phyloP scores from a whole-genome alignment of 2,329 filamentous ascomycete species.

The Simplicillium sp. region DNA sequence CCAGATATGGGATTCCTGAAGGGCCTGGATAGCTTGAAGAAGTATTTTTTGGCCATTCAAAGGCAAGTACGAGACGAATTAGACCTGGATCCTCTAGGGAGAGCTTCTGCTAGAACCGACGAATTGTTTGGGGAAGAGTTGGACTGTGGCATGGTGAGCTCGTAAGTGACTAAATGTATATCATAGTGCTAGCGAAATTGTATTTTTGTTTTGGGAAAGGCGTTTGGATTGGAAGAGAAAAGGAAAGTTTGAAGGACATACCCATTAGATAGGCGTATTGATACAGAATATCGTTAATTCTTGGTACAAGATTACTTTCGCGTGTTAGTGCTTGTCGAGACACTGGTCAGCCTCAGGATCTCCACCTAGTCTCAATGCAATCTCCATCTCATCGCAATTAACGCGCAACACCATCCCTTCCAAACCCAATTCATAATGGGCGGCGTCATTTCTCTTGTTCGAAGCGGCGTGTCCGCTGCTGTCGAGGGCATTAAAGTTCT shows the following conservation, averaged over 20 bases:
- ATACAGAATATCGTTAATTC: background rate
- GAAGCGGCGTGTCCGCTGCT: conserved; percentile 12
- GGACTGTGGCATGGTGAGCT: conserved; percentile 22
- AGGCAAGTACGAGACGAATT: conserved; percentile 56
- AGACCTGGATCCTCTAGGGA: conserved; percentile 29
- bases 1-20: conserved; percentile 86
- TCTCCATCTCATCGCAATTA: no score
- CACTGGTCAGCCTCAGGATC: no score
- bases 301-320: background rate
- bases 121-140: conserved; percentile 16
- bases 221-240: background rate
- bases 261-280: conserved; percentile 3
- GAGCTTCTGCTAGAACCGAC: conserved; percentile 12
- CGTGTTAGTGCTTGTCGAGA: background rate
- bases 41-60: conserved; percentile 84
- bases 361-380: no score
- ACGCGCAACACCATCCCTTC: no score
- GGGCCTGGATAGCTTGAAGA: conserved; percentile 66
- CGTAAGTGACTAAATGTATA: conserved; percentile 10
- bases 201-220: background rate
- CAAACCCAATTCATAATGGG: conserved; percentile 17
- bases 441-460: conserved; percentile 17
- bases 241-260: conserved; percentile 4
- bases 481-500: conserved; percentile 15
- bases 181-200: background rate